phyloP scores from a whole-genome alignment of 164 flowering plant species.

The Kingdonia uniflora region DNA sequence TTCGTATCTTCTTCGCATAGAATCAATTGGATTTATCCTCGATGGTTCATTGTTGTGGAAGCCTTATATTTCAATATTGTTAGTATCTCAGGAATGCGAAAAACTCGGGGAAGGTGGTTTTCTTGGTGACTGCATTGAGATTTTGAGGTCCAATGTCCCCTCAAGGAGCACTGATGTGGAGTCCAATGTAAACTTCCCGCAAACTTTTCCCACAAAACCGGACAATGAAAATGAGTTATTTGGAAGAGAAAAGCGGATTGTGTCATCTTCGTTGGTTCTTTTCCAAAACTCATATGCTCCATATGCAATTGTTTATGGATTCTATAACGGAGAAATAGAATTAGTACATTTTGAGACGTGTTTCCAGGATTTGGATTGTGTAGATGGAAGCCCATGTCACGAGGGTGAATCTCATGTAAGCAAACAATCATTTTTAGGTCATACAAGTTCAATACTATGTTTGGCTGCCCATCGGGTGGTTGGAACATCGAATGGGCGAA shows the following conservation, averaged over 20 bases:
- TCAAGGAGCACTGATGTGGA: constrained; percentile 5
- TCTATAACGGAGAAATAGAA: constrained; percentile 67
- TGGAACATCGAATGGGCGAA: constrained; percentile 20
- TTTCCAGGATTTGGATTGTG: constrained; percentile 23
- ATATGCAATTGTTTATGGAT: constrained; percentile 77
- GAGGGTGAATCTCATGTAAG: constrained; percentile 20
- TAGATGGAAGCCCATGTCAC: constrained; percentile 15
- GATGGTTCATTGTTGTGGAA: constrained; percentile 50
- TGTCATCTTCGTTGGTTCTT: constrained; percentile 86
- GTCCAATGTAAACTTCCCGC: constrained; percentile 7
- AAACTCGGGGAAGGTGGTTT: constrained; percentile 41
- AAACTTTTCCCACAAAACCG: not conserved
- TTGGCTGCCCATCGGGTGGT: constrained; percentile 70
- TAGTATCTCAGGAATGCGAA: constrained; percentile 20
- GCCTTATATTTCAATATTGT: constrained; percentile 62
- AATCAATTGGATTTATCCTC: constrained; percentile 34
- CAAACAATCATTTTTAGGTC: constrained; percentile 48
- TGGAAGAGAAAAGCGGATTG: constrained; percentile 22
- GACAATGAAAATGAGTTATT: constrained; percentile 4
- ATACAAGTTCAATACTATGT: constrained; percentile 76
- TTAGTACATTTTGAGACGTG: constrained; percentile 40
- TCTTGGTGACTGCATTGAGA: constrained; percentile 27
- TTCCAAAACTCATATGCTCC: constrained; percentile 47
- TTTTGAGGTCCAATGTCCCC: not conserved
- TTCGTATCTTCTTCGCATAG: constrained; percentile 45